Base-by-base conservation (phyloP, 2,329 filamentous ascomycete genomes). In the Claviceps cyperi region DNA sequence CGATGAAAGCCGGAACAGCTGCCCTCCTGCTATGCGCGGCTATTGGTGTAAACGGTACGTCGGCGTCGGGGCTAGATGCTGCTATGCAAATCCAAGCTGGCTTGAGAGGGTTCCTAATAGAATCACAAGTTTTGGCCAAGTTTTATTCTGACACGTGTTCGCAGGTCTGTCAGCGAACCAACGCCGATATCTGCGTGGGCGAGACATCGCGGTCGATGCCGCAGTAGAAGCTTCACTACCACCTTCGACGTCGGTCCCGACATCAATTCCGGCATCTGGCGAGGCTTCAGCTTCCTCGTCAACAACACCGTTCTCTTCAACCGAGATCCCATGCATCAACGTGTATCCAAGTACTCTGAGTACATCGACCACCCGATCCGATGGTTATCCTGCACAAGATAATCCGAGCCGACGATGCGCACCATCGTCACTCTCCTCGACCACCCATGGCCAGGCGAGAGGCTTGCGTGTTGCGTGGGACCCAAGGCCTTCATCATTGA, bases 1-100 rank as follows among this genome's bases (percentile, higher is more conserved):
- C 41, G 14, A 59, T 60, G 58, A 59, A 52, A 50, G 17, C 52
- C 39, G 44, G 41, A 17, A 43, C 51, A 37, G 41, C 43, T 40
- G 35, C 51, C 48, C 28, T 32, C 28, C 53, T 58, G 50, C 50
- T 58, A 11, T 49, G 50, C 45, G 51, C 53, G 46, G 49, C 22
- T 15, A 14, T 24, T 8, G 57, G 54, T 58, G 49, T 45, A 24
- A 32, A 46, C 8, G 46, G 49, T 51, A 36, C 13, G 49, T 51
- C 36, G 24, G 21, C 17, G 24, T 47, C 48, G 17, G 50, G 37
- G 39, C 43, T 41, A 36, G 41, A 28, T 24, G 32, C 45, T 48
- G 50, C 45, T 22, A 15, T 36, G 40, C n/a, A 21, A 24, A 8
- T 37, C 14, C 6, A 45, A 37, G 38, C 32, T 37, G 22, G 24